Evolutionary conservation across 176 grass and related monocot species (phyloP).

Genomic region (Hsuehochloa calcarea): DNA sequence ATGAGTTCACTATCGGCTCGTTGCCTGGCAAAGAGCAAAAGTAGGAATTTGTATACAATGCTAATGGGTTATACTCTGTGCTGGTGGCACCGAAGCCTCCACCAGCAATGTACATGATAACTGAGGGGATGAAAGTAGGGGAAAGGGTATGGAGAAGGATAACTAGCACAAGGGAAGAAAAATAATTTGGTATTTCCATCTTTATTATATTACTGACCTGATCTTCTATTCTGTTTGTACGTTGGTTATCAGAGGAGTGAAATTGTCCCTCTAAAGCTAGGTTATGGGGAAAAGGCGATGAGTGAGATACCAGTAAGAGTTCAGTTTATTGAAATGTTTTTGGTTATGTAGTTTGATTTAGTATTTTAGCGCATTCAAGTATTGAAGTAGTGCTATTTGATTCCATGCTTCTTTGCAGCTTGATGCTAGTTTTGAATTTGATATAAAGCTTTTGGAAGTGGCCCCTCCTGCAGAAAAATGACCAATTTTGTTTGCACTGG

Average conservation of each 20-base stretch:
- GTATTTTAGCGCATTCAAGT: background rate
- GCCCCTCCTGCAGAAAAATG: slow-evolving; percentile 42
- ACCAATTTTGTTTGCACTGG: background rate
- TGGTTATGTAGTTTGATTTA: background rate
- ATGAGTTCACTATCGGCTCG: too few species aligned
- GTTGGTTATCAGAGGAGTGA: slow-evolving; percentile 61
- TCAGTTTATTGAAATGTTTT: background rate
- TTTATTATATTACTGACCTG: background rate
- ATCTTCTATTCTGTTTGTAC: background rate
- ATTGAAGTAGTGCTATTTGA: background rate
- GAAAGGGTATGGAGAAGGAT: too few species aligned
- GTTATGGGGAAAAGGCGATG: slow-evolving; percentile 73
- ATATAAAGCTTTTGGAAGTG: slow-evolving; percentile 79
- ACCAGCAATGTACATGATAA: too few species aligned
- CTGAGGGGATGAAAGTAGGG: too few species aligned
- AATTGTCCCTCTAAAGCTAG: slow-evolving; percentile 71
- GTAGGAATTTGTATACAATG: too few species aligned
- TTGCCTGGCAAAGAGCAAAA: too few species aligned
- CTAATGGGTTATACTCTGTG: too few species aligned
- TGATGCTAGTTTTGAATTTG: slow-evolving; percentile 65
- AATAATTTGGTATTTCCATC: too few species aligned
- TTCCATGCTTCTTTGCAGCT: slow-evolving; percentile 48
- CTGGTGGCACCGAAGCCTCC: too few species aligned
- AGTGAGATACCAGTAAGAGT: slow-evolving; percentile 69
- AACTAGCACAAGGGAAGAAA: too few species aligned